Conservation (phyloP, 2,329 filamentous ascomycete species). For the Plectosphaerella cucumerina region DNA sequence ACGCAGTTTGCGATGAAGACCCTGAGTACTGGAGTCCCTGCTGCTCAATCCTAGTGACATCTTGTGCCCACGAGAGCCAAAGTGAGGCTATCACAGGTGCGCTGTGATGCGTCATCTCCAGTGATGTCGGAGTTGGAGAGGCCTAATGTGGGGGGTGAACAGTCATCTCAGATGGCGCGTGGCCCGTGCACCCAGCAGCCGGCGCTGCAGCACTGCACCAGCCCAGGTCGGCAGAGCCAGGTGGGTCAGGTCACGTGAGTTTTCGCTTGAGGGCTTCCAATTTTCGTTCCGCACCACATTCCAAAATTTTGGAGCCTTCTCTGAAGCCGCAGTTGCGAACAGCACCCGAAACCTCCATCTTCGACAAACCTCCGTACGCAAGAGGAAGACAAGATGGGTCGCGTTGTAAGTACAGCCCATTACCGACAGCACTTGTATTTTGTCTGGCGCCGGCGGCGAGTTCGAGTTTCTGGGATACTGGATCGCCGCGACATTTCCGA, state of each 20-base stretch:
- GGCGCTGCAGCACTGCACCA: too few species aligned
- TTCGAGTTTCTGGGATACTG: too few species aligned
- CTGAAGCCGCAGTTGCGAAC: not conserved
- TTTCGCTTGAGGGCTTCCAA: not conserved
- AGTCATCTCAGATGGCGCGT: not conserved
- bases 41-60: too few species aligned
- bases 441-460: too few species aligned
- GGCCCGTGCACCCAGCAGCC: too few species aligned
- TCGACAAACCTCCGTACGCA: constrained; percentile 4
- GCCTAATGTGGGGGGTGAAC: not conserved
- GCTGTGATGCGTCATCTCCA: not conserved
- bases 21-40: too few species aligned
- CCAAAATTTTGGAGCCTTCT: not conserved
- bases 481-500: too few species aligned
- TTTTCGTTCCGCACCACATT: not conserved
- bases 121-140: not conserved
- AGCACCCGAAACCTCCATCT: constrained; percentile 2
- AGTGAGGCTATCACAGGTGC: not conserved
- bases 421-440: not conserved
- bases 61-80: not conserved
- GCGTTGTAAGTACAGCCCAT: constrained; percentile 36
- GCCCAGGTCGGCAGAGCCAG: not conserved
- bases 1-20: not conserved
- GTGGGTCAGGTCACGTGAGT: not conserved
- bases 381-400: constrained; percentile 43